Base-by-base conservation (phyloP, 2,329 filamentous ascomycete genomes). In the Mycosphaerella sp. region DNA sequence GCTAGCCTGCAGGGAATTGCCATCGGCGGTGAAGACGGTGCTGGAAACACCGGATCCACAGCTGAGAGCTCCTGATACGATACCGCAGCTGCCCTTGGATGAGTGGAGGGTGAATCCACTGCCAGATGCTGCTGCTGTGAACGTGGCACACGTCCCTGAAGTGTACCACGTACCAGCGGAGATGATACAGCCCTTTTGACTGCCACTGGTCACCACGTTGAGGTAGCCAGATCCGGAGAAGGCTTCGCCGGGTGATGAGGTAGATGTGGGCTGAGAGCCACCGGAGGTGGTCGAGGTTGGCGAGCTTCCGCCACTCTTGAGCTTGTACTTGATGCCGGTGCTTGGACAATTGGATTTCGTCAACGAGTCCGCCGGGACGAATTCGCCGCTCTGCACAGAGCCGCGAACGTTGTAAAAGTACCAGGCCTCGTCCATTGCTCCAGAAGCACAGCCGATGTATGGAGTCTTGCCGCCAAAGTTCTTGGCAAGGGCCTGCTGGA, bases 81-180 rank as follows among this genome's bases (percentile, higher is more conserved):
- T 73, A 1, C 76, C 78, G 60, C 84, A 87, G 11, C 67, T 69
- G 6, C 82, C 82, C 64, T 82, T 84, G 45, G 77, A 80, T 10
- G 79, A 80, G 45, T 70, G 74, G 10, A 85, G 69, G 0, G 79
- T 83, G 70, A 83, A 82, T 41, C 76, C 78, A 48, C 65, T 65
- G 43, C 70, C 70, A 12, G 61, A 62, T 1, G 74, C 55, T 3
- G 77, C 70, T 4, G 82, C 81, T 0, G 77, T 81, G 66, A 81
- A 85, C 0, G 80, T 85, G 0, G 85, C 85, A 64, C 84, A 87
- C 0, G 83, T 85, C 2, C 84, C 84, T 1, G 75, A 77, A 0
- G 77, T 76, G 64, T 85, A 88, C 85, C 85, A 89, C 0, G 78
- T 80, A 0, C 85, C 85, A 8, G 71, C 74, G 52, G 78, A 78